Conservation (phyloP, 148 eudicot genomes). For the Limonium bicolor region DNA sequence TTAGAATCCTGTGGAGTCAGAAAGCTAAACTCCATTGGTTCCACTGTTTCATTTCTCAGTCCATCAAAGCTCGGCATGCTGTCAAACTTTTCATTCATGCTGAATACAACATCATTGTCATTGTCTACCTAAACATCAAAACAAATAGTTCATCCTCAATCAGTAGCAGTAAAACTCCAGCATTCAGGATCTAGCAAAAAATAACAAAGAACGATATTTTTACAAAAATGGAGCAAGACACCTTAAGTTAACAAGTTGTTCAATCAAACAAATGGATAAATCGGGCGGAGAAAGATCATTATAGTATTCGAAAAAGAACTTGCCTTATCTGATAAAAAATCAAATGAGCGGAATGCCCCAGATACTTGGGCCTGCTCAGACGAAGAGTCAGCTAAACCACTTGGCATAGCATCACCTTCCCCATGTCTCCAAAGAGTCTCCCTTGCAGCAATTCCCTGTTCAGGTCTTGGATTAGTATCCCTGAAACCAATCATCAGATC, state of each 20-base stretch:
- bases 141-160: no score
- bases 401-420: slow-evolving; percentile 32
- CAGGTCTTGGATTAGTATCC: slow-evolving; percentile 24
- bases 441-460: slow-evolving; percentile 26
- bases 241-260: no score
- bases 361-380: slow-evolving; percentile 38
- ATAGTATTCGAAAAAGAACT: neutral
- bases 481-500: slow-evolving; percentile 61
- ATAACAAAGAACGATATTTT: no score
- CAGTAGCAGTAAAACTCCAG: no score
- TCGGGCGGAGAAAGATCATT: no score
- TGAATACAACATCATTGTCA: slow-evolving; percentile 30
- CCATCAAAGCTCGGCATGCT: slow-evolving; percentile 31
- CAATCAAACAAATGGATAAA: no score
- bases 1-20: slow-evolving; percentile 42
- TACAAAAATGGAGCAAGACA: no score
- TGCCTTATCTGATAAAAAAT: slow-evolving; percentile 63
- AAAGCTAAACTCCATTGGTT: slow-evolving; percentile 87
- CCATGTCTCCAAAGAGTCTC: slow-evolving; percentile 53
- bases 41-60: slow-evolving; percentile 32
- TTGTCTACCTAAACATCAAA: slow-evolving; percentile 32
- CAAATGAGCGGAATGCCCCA: slow-evolving; percentile 33
- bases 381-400: slow-evolving; percentile 35
- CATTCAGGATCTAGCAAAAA: no score
- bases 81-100: slow-evolving; percentile 34